Base-by-base conservation (phyloP, 768 basidiomycete species). In the Tylopilus intermedius region DNA sequence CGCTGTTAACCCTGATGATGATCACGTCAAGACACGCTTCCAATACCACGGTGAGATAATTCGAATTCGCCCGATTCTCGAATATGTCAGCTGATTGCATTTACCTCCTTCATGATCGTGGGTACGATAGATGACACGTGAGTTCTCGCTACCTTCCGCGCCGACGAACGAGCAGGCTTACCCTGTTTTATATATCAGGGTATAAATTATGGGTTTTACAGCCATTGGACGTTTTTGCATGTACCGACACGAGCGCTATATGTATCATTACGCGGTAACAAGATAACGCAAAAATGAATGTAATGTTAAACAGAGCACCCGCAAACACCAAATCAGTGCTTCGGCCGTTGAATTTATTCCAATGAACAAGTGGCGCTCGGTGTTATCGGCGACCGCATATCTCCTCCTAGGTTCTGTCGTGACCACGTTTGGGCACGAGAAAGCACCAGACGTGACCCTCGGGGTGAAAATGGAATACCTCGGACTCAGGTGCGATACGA, bases 31-130 rank as follows among this genome's bases (percentile, higher is more conserved):
- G 88, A 90, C 89, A 21, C 80, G 78, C 44, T 91, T 89, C 73
- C 81, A 84, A 64, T 91, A 90, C 67, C 84, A 91, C 59, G 88
- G 88, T 88, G 71, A 65, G 79, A 55, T 18, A 5, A 40, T 37
- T 30, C 22, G 18, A 41, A 39, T 30, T 21, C 51, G 44, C 32
- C 32, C 35, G 29, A 26, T 27, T 47, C 21, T 11, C 41, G 11
- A 47, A 14, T 18, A 27, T 50, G 14, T 48, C 49, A 45, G 45
- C 58, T 66, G 49, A 71, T 50, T 40, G 35, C 15, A n/a, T 49
- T 51, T 32, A 11, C 54, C 56, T 22, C 53, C 37, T 43, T 13
- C 48, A 27, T 45, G 35, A 9, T 44, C 26, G 18, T 45, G 41
- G 32, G 39, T 33, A 47, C 21, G 7, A 35, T 14, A 84, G 83